Conservation (phyloP, 148 eudicot species). For the Chenopodium album region DNA sequence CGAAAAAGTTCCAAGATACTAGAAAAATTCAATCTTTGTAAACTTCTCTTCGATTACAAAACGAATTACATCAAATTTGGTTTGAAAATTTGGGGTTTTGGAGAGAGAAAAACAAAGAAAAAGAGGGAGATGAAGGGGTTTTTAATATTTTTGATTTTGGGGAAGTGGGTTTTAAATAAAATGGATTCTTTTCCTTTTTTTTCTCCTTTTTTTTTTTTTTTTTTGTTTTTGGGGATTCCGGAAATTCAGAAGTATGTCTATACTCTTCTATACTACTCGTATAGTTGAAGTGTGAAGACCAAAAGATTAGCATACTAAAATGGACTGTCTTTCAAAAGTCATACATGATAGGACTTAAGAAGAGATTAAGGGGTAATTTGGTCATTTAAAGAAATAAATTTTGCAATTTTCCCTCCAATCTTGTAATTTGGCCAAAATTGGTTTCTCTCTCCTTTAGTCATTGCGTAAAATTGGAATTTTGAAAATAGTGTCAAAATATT, state of each 20-base stretch:
- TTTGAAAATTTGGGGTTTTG: slow-evolving; percentile 8
- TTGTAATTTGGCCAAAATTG: slow-evolving; percentile 18
- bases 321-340: not conserved
- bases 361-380: slow-evolving; percentile 19
- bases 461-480: slow-evolving; percentile 9
- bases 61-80: not conserved
- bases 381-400: slow-evolving; percentile 15
- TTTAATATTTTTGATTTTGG: slow-evolving; percentile 19
- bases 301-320: not conserved
- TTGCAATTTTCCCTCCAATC: slow-evolving; percentile 35
- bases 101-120: slow-evolving; percentile 1
- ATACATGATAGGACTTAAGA: not conserved
- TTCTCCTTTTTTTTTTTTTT: not conserved
- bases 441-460: not conserved
- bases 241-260: slow-evolving; percentile 19
- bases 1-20: not conserved
- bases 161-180: slow-evolving; percentile 18
- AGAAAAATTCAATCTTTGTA: slow-evolving; percentile 12
- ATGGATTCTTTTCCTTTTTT: slow-evolving; percentile 9
- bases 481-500: slow-evolving; percentile 16
- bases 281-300: not conserved
- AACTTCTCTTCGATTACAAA: not conserved
- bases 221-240: not conserved
- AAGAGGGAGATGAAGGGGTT: slow-evolving; percentile 3
- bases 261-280: too few relatives aligned